phyloP scores from a whole-genome alignment of 148 eudicot genomes.

The Pouteria glomerata region DNA sequence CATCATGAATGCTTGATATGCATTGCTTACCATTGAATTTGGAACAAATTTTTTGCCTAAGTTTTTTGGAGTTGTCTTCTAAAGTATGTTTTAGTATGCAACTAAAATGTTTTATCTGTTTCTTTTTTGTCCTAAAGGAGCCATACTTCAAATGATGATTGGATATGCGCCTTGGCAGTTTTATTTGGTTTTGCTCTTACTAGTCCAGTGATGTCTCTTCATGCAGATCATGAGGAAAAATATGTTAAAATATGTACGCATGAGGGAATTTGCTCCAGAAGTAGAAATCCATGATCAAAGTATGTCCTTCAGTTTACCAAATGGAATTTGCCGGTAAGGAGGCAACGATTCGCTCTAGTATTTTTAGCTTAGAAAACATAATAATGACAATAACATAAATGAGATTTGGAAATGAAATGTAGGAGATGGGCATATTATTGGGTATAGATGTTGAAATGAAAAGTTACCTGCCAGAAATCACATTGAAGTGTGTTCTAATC shows the following conservation, averaged over 20 bases:
- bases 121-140: constrained; percentile 1
- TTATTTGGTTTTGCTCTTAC: not conserved
- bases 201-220: not conserved
- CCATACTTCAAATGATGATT: not conserved
- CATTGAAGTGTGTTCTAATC: not conserved
- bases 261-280: constrained; percentile 91
- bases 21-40: not conserved
- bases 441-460: too few species aligned
- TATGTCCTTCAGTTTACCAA: constrained; percentile 59
- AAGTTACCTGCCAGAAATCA: not conserved
- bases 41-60: not conserved
- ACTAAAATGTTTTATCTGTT: not conserved
- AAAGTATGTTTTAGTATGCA: not conserved
- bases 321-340: constrained; percentile 85
- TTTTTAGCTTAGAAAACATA: constrained; percentile 2
- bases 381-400: not conserved
- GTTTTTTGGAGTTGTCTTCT: not conserved
- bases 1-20: not conserved
- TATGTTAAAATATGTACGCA: constrained; percentile 57
- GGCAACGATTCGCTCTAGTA: not conserved
- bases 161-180: not conserved
- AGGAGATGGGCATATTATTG: too few species aligned
- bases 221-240: constrained; percentile 87
- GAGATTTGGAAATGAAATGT: not conserved
- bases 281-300: constrained; percentile 59